Base-by-base conservation (phyloP, 805 yeast species). In the Tetrapisispora phaffii region DNA sequence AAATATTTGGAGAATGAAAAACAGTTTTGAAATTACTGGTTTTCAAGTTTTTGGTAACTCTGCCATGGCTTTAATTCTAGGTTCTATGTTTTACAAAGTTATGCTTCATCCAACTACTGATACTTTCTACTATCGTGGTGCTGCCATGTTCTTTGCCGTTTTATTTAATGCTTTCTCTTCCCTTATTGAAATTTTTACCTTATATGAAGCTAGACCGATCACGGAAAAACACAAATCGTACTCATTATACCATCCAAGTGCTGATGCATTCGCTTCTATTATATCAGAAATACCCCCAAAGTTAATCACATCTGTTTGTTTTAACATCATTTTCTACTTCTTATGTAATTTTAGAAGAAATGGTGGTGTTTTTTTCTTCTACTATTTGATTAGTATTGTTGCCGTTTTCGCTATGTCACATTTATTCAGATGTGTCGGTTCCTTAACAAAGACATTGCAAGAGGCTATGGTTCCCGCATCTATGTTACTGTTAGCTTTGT, bases 91-190 rank as follows among this genome's bases (percentile, higher is more conserved):
- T 52, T 77, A 72, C 60, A 74, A 76, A 50, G 53, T 76, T 22
- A 47, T 54, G 54, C 44, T 46, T 50, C 55, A 51, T 9, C 33
- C 44, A 7, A 59, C 55, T 24, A 72, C 82, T 1, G 59, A 52
- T 2, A 68, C 76, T 1, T 71, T 78, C 50, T 76, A 70, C 59
- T 67, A 62, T 51, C 66, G 85, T 56, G 71, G 77, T 52, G 75
- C 85, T 32, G 72, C 79, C 39, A 66, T 82, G 68, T 82, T 82
- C 65, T 80, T 79, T 60, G 78, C 80, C 16, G 68, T 75, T 40
- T 65, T 79, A 55, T 78, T 76, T 59, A 77, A 77, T 57, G 77
- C 82, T n/a, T 74, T 79, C 51, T 66, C 77, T n/a, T 76, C 80
- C 8, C 58, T 78, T 44, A 64, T 76, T 50, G 84, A 79, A 61